Percentiles rank a stretch among this genome's conserved stretches.
phyloP scores from a whole-genome alignment of 2,329 filamentous ascomycete genomes.

The Claviceps spartinae region DNA sequence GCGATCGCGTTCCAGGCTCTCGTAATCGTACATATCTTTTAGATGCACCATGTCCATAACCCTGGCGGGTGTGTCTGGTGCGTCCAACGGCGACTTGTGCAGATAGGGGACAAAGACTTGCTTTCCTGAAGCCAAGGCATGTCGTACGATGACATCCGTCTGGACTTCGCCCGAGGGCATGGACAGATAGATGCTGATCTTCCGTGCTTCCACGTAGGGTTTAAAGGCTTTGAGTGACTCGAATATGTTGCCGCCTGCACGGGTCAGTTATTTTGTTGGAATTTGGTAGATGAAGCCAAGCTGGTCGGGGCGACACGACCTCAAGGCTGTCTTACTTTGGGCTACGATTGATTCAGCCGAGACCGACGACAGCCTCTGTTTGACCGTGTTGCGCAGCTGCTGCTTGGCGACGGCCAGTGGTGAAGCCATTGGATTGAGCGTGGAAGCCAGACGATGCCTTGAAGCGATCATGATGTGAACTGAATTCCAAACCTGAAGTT shows the following conservation, averaged over 20 bases:
- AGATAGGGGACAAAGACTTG: slow-evolving; percentile 87
- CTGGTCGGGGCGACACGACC: background rate
- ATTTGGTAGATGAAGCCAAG: background rate
- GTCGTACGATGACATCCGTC: slow-evolving; percentile 66
- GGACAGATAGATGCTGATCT: slow-evolving; percentile 78
- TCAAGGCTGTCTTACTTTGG: slow-evolving; percentile 49
- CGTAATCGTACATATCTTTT: slow-evolving; percentile 60
- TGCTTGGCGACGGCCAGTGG: slow-evolving; percentile 48
- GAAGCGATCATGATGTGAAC: too few species aligned
- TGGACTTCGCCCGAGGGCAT: slow-evolving; percentile 85
- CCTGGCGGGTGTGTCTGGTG: slow-evolving; percentile 39
- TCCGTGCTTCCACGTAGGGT: slow-evolving; percentile 61
- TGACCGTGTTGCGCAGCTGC: slow-evolving; percentile 59
- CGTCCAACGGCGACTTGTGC: slow-evolving; percentile 42
- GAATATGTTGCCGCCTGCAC: slow-evolving; percentile 51
- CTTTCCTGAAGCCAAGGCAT: slow-evolving; percentile 68
- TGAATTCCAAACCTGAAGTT: too few species aligned
- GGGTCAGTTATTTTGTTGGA: slow-evolving; percentile 6
- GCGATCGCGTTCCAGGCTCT: slow-evolving; percentile 59
- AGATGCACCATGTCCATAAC: slow-evolving; percentile 95
- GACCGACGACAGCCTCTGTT: slow-evolving; percentile 47
- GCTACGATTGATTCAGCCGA: slow-evolving; percentile 44
- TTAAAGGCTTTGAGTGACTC: slow-evolving; percentile 50
- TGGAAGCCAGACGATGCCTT: background rate
- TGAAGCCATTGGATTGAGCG: slow-evolving; percentile 1